phyloP scores from a whole-genome alignment of 2,329 filamentous ascomycete genomes.

The Blastomyces gilchristii region DNA sequence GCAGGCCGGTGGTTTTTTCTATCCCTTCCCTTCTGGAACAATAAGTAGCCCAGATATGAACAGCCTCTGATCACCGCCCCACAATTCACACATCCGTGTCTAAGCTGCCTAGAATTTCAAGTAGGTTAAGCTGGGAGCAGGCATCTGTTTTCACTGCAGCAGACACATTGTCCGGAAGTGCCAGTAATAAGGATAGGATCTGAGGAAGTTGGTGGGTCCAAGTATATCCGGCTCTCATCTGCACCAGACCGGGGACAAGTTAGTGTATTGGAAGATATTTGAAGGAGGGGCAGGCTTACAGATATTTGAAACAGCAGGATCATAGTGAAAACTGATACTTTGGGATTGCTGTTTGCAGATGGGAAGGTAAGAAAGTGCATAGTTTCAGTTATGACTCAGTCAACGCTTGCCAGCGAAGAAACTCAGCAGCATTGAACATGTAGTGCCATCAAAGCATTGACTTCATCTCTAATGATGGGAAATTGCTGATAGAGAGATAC shows the following conservation, averaged over 20 bases:
- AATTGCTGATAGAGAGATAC: neutral
- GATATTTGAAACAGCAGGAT: neutral
- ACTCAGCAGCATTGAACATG: neutral
- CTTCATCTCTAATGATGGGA: conserved; percentile 2
- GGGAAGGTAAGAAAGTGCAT: neutral
- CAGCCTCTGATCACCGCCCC: neutral
- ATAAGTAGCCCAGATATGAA: conserved; percentile 1
- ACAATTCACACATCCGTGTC: conserved; percentile 1
- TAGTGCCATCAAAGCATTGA: neutral
- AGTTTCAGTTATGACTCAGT: neutral
- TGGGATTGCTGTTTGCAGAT: neutral
- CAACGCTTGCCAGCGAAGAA: neutral
- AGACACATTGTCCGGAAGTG: neutral
- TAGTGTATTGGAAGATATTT: conserved; percentile 1
- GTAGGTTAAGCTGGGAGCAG: neutral
- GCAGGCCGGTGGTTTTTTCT: neutral
- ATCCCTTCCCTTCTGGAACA: neutral
- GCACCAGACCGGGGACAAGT: neutral
- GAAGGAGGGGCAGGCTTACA: too few relatives aligned
- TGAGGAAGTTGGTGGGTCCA: neutral
- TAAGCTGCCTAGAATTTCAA: neutral
- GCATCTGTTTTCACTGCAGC: neutral
- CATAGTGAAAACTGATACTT: conserved; percentile 1
- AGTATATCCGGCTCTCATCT: conserved; percentile 1
- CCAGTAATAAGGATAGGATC: neutral